These are phyloP conservation scores for Aciculoconidium aculeatum DNA, from an alignment of 805 yeast genomes.

Conservation along the genomic window DNA sequence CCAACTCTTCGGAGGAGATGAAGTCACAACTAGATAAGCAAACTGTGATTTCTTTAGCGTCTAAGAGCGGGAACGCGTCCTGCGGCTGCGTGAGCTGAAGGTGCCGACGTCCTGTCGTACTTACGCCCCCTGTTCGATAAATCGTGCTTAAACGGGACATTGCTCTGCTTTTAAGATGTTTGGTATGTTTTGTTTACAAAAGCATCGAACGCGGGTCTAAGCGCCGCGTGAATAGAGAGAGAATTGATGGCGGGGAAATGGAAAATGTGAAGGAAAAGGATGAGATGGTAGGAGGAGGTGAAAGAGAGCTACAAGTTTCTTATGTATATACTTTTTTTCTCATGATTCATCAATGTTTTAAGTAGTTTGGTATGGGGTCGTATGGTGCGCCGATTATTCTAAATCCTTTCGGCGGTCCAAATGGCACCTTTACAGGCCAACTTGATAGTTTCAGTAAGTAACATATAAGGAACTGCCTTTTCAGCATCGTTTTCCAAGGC, in stretches of 20 bases:
- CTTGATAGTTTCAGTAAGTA: slow-evolving; percentile 85
- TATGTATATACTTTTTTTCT: no score
- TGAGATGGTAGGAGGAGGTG: no score
- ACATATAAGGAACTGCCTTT: slow-evolving; percentile 85
- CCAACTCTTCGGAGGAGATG: slow-evolving; percentile 52
- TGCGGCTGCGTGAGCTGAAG: slow-evolving; percentile 21
- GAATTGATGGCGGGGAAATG: no score
- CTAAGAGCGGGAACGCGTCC: slow-evolving; percentile 60
- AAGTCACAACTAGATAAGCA: slow-evolving; percentile 61
- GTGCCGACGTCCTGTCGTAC: slow-evolving; percentile 10
- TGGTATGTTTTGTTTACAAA: no score
- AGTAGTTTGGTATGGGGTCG: no score
- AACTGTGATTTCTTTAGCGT: slow-evolving; percentile 49
- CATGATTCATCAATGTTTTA: no score
- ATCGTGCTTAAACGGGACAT: slow-evolving; percentile 30
- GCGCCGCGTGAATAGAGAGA: no score
- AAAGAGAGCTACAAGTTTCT: no score
- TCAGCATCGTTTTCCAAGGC: slow-evolving; percentile 91
- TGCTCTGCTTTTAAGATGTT: no score
- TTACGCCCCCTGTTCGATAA: slow-evolving; percentile 20
- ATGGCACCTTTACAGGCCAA: slow-evolving; percentile 82
- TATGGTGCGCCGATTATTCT: slow-evolving; percentile 7
- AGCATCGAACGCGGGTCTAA: no score
- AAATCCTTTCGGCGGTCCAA: slow-evolving; percentile 83
- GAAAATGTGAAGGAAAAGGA: no score